A percentile compares a stretch with the other conserved stretches of the same genome.
Conservation (phyloP, 169 alveolate species). For the Cryptosporidium meleagridis region DNA sequence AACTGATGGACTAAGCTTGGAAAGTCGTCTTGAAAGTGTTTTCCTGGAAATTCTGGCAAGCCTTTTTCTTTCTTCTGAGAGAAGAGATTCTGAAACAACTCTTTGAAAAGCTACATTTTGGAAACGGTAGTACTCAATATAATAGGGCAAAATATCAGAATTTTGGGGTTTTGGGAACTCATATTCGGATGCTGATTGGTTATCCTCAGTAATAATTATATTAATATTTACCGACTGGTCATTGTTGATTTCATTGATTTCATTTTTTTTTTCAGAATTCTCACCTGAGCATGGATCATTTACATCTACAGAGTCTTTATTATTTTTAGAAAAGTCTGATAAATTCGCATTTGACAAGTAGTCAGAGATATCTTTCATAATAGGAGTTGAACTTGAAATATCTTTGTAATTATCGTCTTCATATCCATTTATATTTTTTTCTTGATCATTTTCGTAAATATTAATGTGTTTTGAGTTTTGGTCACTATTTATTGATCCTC, state of each 20-base stretch:
- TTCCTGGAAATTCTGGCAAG: constrained; percentile 67
- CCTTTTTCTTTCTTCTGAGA: constrained; percentile 69
- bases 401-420: constrained; percentile 60
- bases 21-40: constrained; percentile 61
- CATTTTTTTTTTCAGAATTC: neutral
- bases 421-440: constrained; percentile 1
- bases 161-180: constrained; percentile 20
- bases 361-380: constrained; percentile 31
- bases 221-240: constrained; percentile 15
- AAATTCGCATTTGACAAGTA: constrained; percentile 8
- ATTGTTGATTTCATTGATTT: constrained; percentile 16
- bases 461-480: constrained; percentile 16
- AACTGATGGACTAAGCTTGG: constrained; percentile 68
- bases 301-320: constrained; percentile 25
- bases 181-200: neutral
- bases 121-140: constrained; percentile 72
- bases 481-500: constrained; percentile 74
- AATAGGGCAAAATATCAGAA: constrained; percentile 49
- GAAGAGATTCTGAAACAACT: constrained; percentile 72
- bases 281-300: constrained; percentile 6
- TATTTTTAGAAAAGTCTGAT: constrained; percentile 15
- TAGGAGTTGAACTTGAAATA: constrained; percentile 21
- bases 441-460: constrained; percentile 32
- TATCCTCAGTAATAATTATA: constrained; percentile 22
- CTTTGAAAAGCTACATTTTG: constrained; percentile 75